Evolutionary conservation across 139 green algal genomes (phyloP).

Genomic region (Pycnococcus provasolii): DNA sequence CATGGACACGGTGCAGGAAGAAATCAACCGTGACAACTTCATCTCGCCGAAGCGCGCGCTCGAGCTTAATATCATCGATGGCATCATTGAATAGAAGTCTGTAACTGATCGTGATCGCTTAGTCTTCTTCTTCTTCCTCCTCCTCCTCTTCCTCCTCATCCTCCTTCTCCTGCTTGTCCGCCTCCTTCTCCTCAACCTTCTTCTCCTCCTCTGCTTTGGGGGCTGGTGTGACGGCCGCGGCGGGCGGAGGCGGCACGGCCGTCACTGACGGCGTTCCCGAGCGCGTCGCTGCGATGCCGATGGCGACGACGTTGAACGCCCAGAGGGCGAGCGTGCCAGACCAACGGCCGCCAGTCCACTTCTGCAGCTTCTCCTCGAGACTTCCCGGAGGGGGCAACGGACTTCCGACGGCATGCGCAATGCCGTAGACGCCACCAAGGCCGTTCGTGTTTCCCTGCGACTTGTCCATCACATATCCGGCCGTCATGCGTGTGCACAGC

Average conservation of each 20-base stretch:
- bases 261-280: no score
- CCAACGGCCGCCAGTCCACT: background rate
- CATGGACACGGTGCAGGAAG: slow-evolving; percentile 57
- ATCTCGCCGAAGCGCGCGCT: slow-evolving; percentile 33
- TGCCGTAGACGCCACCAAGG: slow-evolving; percentile 4
- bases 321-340: background rate
- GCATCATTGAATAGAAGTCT: background rate
- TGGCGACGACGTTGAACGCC: background rate
- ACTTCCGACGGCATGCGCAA: slow-evolving; percentile 15
- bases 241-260: no score
- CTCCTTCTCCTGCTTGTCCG: no score
- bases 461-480: slow-evolving; percentile 10
- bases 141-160: no score
- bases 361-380: background rate
- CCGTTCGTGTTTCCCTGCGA: slow-evolving; percentile 12
- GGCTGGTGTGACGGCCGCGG: no score
- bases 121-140: no score
- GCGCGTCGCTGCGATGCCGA: no score
- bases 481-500: slow-evolving; percentile 2
- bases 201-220: no score
- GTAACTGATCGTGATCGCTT: no score
- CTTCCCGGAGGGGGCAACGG: background rate
- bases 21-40: slow-evolving; percentile 74
- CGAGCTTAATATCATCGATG: slow-evolving; percentile 13
- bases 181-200: no score